Percentiles rank a stretch among this genome's conserved stretches.
These are phyloP conservation scores for Westerdykella sp. DNA, from an alignment of 2,329 filamentous ascomycete genomes.

Conservation along the genomic window DNA sequence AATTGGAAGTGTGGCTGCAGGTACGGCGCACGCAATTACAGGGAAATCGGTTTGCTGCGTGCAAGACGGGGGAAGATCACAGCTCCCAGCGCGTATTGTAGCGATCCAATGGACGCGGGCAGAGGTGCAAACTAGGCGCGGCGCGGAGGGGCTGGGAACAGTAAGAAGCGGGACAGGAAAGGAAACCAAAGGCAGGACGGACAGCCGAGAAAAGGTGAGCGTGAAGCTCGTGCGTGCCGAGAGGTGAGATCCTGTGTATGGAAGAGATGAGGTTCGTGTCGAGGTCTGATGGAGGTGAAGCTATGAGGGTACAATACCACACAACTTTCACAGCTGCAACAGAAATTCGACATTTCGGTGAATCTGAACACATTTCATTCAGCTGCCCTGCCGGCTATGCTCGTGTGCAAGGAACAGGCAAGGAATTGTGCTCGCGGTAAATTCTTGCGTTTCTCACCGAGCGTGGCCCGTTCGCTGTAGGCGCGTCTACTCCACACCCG, in stretches of 20 bases:
- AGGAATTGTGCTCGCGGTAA: constrained; percentile 8
- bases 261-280: no score
- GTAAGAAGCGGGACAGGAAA: constrained; percentile 14
- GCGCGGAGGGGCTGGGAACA: constrained; percentile 31
- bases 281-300: no score
- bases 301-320: no score
- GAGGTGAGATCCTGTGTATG: no score
- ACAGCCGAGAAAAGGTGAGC: constrained; percentile 2
- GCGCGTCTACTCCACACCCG: constrained; percentile 21
- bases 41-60: constrained; percentile 11
- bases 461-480: constrained; percentile 9
- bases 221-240: no score
- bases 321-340: no score
- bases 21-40: background rate
- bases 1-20: background rate
- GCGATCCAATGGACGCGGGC: constrained; percentile 18
- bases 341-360: no score
- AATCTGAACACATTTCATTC: background rate
- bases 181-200: no score
- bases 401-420: constrained; percentile 1
- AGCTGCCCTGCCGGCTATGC: background rate
- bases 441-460: constrained; percentile 13
- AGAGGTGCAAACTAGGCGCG: constrained; percentile 19
- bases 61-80: constrained; percentile 4
- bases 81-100: constrained; percentile 14